Evolutionary conservation across 2,329 filamentous ascomycete genomes (phyloP), one percentile per base, ranked within the genome.

Genomic region (Botrytis deweyae): DNA sequence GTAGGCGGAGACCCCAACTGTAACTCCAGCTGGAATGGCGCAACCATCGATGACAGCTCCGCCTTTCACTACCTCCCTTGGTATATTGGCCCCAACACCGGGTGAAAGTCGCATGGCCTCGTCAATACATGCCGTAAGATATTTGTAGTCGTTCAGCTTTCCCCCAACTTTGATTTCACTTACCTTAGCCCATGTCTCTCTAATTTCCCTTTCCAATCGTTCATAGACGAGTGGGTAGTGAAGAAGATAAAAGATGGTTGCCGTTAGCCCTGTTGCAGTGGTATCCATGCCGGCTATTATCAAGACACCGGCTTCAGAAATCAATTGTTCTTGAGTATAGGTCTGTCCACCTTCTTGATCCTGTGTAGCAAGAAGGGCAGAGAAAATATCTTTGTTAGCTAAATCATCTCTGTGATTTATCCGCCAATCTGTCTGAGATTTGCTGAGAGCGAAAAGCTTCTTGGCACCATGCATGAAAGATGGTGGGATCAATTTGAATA

Each of bases 1-100:
- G 78, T 85, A 86, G 20, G 82, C 81, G 0, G 83, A 82, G 14
- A 83, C 83, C 0, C 84, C 85, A 42, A 84, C 82, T 65, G 84
- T 81, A 22, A 82, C 83, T 7, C 84, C 85, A 25, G 79, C 80
- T 0, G 84, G 81, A 59, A 83, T 73, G 12, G 74, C 80, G 9
- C 67, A 38, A 9, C 78, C 80, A 65, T 81, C 79, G 55, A 80
- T 76, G 3, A 52, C 40, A 1, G 76, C 46, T 0, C 78, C 79
- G 3, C 75, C 74, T 0, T 66, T 20, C 25, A 78, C 66, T 20
- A 78, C 74, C 61, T 77, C 76, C 4, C 79, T 75, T 20, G 77
- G 76, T 4, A 79, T 64, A 12, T 75, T 68, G 0, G 76, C 76
- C 10, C 68, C 73, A 2, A 78, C 74, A 0, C 75, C 75, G 80